Percentiles rank a stretch among this genome's conserved stretches.
Evolutionary conservation across 1,284 basidiomycete species (phyloP).

Genomic region (Pholiota adiposa): DNA sequence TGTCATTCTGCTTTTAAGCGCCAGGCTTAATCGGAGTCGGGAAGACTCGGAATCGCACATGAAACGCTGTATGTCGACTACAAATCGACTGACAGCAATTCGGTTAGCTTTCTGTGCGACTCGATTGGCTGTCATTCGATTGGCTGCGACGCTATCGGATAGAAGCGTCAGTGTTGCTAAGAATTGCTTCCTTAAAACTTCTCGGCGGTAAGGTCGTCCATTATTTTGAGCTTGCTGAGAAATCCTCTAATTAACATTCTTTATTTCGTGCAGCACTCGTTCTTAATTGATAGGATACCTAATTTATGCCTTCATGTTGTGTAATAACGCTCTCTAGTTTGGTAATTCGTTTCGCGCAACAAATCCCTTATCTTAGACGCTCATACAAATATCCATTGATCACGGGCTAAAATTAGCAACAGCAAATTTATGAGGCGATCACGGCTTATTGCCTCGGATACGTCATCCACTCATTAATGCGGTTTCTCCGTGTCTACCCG

Average conservation of each 20-base stretch:
- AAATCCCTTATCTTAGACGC: background rate
- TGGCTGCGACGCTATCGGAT: constrained; percentile 2
- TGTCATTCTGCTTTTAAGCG: background rate
- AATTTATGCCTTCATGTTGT: background rate
- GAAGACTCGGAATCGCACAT: background rate
- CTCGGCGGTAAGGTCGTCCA: background rate
- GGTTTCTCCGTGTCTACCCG: background rate
- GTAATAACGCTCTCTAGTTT: too few species aligned
- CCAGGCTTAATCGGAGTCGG: background rate
- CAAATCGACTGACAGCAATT: background rate
- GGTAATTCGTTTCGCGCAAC: background rate
- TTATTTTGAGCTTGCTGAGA: background rate
- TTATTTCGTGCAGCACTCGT: background rate
- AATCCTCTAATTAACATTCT: too few species aligned
- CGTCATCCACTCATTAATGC: background rate
- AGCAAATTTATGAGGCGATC: background rate
- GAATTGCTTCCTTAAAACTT: background rate
- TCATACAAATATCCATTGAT: background rate
- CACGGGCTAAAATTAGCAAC: background rate
- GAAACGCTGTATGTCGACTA: background rate
- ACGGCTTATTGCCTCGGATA: background rate
- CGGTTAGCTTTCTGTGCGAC: background rate
- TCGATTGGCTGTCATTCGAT: background rate
- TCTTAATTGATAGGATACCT: background rate
- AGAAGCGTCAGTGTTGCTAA: background rate